Evolutionary conservation across 208 protist species (phyloP).

Genomic region (Crithidia sp.): DNA sequence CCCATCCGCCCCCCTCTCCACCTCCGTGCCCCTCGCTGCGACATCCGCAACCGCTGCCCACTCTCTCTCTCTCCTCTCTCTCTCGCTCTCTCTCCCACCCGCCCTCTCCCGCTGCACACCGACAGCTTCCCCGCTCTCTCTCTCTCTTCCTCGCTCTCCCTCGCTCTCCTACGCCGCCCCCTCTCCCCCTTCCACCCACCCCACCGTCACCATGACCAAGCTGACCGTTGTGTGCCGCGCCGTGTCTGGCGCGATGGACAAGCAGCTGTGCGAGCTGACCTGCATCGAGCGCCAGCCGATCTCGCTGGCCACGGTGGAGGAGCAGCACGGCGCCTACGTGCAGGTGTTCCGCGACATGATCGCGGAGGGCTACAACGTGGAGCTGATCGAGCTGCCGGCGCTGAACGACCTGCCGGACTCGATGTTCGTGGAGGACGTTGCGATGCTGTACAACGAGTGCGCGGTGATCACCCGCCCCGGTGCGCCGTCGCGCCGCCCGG

Average conservation of each 20-base stretch:
- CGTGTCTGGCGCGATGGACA: conserved; percentile 34
- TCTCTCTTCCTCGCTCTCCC: too few species aligned
- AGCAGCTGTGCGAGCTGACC: conserved; percentile 54
- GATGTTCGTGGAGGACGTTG: conserved; percentile 63
- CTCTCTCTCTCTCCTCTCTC: too few species aligned
- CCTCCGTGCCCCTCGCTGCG: too few species aligned
- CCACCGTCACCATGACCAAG: conserved; percentile 38
- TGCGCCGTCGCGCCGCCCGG: conserved; percentile 46
- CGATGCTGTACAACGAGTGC: conserved; percentile 53
- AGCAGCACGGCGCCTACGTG: conserved; percentile 58
- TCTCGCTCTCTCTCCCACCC: too few species aligned
- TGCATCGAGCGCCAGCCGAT: conserved; percentile 61
- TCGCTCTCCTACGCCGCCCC: too few species aligned
- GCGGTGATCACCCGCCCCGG: conserved; percentile 55
- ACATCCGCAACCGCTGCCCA: too few species aligned
- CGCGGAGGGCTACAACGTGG: conserved; percentile 48
- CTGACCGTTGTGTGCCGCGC: conserved; percentile 52
- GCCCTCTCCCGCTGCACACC: too few species aligned
- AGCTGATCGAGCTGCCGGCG: conserved; percentile 47
- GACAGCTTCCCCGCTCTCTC: too few species aligned
- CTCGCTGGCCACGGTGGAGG: conserved; percentile 20
- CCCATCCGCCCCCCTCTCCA: too few species aligned
- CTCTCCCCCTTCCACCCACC: background rate
- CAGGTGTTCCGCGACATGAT: conserved; percentile 46
- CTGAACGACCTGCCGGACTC: conserved; percentile 53